Percentiles rank a stretch among this genome's conserved stretches.
phyloP scores from a whole-genome alignment of 306 rosid species.

The Pyrus pyrifolia region DNA sequence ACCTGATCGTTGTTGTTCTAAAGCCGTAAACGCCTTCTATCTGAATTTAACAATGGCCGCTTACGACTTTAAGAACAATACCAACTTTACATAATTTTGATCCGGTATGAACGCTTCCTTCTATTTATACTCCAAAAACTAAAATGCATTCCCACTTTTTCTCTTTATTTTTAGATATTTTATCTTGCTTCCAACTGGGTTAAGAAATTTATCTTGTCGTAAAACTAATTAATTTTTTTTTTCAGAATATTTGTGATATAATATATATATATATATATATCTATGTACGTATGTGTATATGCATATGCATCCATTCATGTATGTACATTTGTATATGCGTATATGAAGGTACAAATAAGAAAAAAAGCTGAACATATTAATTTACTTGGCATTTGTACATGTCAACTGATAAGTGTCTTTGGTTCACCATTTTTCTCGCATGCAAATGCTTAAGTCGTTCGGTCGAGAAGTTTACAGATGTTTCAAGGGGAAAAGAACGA shows the following conservation, averaged over 20 bases:
- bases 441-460: not conserved
- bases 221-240: too few relatives aligned
- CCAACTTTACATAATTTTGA: not conserved
- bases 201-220: too few relatives aligned
- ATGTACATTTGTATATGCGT: too few relatives aligned
- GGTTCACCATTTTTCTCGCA: not conserved
- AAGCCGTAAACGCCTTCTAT: not conserved
- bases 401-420: not conserved
- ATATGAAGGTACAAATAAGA: not conserved
- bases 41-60: not conserved
- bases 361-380: not conserved
- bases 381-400: not conserved
- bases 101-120: not conserved
- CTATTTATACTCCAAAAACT: not conserved
- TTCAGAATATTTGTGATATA: too few relatives aligned
- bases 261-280: too few relatives aligned
- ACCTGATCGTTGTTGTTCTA: not conserved
- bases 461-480: not conserved
- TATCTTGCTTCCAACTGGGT: not conserved
- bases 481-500: not conserved
- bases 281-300: too few relatives aligned
- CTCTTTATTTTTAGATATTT: not conserved
- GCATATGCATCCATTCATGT: not conserved
- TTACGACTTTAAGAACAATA: not conserved
- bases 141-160: not conserved